Conservation (phyloP, 805 yeast species). For the Saturnispora kantuleensis region DNA sequence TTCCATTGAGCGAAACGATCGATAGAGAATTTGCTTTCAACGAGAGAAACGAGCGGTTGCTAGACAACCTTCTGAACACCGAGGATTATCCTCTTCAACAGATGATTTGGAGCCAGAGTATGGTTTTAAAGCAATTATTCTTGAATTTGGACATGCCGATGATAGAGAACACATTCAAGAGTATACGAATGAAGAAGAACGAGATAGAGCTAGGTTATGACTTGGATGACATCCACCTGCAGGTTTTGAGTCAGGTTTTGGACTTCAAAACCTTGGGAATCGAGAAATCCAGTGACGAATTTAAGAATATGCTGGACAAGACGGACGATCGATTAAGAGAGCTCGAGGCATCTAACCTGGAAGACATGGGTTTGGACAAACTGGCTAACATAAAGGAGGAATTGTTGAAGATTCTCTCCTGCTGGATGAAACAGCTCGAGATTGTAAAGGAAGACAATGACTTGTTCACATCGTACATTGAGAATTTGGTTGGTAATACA, state of each 20-base stretch:
- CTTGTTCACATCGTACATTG: constrained; percentile 79
- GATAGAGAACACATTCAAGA: constrained; percentile 40
- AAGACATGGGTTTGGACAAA: constrained; percentile 14
- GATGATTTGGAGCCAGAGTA: constrained; percentile 60
- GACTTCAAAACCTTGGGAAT: constrained; percentile 19
- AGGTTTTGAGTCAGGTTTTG: constrained; percentile 23
- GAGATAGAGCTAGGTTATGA: constrained; percentile 8
- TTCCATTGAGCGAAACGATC: background rate
- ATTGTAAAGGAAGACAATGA: constrained; percentile 54
- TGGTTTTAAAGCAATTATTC: constrained; percentile 53
- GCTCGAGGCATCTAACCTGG: constrained; percentile 8
- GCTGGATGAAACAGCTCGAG: constrained; percentile 43
- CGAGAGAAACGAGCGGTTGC: constrained; percentile 19
- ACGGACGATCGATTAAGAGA: constrained; percentile 12
- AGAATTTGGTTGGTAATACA: constrained; percentile 82
- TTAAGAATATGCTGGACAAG: constrained; percentile 17
- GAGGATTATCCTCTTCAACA: constrained; percentile 41
- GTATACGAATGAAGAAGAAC: constrained; percentile 10
- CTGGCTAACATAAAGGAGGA: constrained; percentile 30
- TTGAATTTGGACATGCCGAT: constrained; percentile 65
- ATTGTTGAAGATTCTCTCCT: constrained; percentile 23
- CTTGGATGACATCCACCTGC: constrained; percentile 4
- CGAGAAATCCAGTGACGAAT: constrained; percentile 19
- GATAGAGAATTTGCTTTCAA: constrained; percentile 11
- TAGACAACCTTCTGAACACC: constrained; percentile 17